Evolutionary conservation across 2,329 filamentous ascomycete species (phyloP).

Genomic region (Colletotrichum paranaense): DNA sequence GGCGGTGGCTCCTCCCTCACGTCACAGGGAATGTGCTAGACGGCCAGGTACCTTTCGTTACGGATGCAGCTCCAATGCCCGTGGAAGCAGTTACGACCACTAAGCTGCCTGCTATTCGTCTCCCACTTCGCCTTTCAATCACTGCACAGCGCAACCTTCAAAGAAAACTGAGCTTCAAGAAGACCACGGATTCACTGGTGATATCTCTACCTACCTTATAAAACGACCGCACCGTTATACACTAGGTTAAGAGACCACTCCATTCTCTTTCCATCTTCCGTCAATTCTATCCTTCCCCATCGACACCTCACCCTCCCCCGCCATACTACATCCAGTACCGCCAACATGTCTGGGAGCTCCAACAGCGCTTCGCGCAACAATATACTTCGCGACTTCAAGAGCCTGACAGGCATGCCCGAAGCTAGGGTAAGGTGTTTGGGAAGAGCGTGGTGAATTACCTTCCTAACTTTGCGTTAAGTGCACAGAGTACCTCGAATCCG

Average conservation of each 20-base stretch:
- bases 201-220: background rate
- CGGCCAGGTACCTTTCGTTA: background rate
- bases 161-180: background rate
- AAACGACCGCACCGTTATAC: background rate
- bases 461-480: constrained; percentile 60
- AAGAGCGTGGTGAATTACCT: background rate
- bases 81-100: constrained; percentile 32
- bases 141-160: background rate
- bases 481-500: constrained; percentile 71
- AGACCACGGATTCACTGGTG: background rate
- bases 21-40: constrained; percentile 34
- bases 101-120: constrained; percentile 24
- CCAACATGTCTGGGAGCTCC: constrained; percentile 28
- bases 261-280: background rate
- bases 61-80: constrained; percentile 12
- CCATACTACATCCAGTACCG: background rate
- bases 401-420: constrained; percentile 29
- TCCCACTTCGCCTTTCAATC: background rate
- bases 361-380: constrained; percentile 35
- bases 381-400: constrained; percentile 32
- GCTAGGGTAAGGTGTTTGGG: constrained; percentile 20
- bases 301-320: background rate
- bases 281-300: too few relatives aligned
- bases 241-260: too few relatives aligned
- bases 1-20: constrained; percentile 27